These are phyloP conservation scores for Scedosporium aurantiacum DNA, from an alignment of 2,329 filamentous ascomycete species.

Conservation along the genomic window DNA sequence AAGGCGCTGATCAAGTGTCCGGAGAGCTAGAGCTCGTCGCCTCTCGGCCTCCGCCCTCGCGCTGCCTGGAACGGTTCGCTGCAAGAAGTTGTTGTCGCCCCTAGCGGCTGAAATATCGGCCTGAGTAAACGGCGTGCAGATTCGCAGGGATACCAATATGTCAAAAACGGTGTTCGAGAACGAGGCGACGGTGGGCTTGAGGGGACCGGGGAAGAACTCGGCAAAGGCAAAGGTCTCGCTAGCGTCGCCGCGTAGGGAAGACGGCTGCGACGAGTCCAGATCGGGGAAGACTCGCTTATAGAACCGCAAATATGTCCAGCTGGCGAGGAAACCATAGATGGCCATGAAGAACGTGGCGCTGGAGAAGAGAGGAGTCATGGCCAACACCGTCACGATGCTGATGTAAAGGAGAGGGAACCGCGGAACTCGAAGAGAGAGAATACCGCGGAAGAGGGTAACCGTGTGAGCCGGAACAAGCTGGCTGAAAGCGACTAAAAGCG, in stretches of 20 bases:
- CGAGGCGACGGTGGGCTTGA: slow-evolving; percentile 66
- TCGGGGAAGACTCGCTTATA: slow-evolving; percentile 69
- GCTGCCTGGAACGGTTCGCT: slow-evolving; percentile 48
- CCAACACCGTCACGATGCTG: slow-evolving; percentile 56
- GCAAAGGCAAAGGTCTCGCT: slow-evolving; percentile 94
- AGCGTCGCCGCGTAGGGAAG: slow-evolving; percentile 71
- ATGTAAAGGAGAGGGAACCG: slow-evolving; percentile 62
- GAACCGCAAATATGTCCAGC: slow-evolving; percentile 95
- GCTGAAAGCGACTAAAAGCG: slow-evolving; percentile 93
- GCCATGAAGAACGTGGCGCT: slow-evolving; percentile 71
- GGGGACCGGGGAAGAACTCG: slow-evolving; percentile 81
- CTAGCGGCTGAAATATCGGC: slow-evolving; percentile 68
- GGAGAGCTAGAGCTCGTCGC: slow-evolving; percentile 76
- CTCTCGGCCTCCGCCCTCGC: slow-evolving; percentile 88
- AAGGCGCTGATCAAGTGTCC: slow-evolving; percentile 82
- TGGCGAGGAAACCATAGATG: slow-evolving; percentile 70
- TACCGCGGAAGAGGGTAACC: slow-evolving; percentile 80
- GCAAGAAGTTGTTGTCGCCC: slow-evolving; percentile 48
- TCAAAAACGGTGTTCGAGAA: slow-evolving; percentile 67
- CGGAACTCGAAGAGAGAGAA: slow-evolving; percentile 78
- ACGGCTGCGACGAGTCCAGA: slow-evolving; percentile 49
- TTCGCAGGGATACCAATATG: slow-evolving; percentile 58
- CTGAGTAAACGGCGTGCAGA: slow-evolving; percentile 78
- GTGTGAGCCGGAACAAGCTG: slow-evolving; percentile 96
- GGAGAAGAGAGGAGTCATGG: slow-evolving; percentile 45